Evolutionary conservation across 2,329 filamentous ascomycete species (phyloP), one percentile per base, ranked within the genome.

Genomic region (Phyllosticta citrichinensis): DNA sequence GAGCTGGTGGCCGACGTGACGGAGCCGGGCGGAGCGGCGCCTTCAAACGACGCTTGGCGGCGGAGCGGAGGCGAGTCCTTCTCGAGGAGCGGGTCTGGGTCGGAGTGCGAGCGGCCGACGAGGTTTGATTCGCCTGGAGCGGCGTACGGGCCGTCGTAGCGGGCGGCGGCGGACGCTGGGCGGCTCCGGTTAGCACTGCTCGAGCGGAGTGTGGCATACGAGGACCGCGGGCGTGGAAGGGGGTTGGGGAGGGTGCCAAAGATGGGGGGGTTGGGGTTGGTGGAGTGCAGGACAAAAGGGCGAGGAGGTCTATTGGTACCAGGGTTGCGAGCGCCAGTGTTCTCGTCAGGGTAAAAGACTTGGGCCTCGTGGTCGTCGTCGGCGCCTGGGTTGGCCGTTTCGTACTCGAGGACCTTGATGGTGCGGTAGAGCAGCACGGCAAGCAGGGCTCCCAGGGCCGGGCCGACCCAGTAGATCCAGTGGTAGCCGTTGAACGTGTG

Each of bases 401-500:
- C 77, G 65, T 80, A 80, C 65, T 80, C 77, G 30, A 80, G 71
- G 20, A 71, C 60, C 66, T 80, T 80, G 69, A 81, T 73, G 62
- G 80, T 68, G 30, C 75, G 74, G 67, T 80, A 80, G 66, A 80
- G 78, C n/a, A 72, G 64, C 2, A 78, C 77, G 12, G 78, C 77
- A 2, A 80, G 61, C 12, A 79, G 60, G 3, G 77, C 67, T 19
- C 79, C 79, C 5, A 80, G 70, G 5, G 73, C 63, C 5, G 78
- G 78, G 0, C 79, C 79, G 54, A 80, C 62, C 79, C 79, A 81
- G 68, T 81, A 81, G 62, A 81, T 77, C 77, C 78, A 80, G 66
- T 80, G 78, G 62, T 79, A 74, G 52, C 69, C 65, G 5, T 75
- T 70, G 65, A 80, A 80, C 9, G 59, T 68, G 51, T 66, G 65